Evolutionary conservation across 106 monocot species (phyloP), one percentile per base, ranked within the genome.

Genomic region (Posidonia australis): DNA sequence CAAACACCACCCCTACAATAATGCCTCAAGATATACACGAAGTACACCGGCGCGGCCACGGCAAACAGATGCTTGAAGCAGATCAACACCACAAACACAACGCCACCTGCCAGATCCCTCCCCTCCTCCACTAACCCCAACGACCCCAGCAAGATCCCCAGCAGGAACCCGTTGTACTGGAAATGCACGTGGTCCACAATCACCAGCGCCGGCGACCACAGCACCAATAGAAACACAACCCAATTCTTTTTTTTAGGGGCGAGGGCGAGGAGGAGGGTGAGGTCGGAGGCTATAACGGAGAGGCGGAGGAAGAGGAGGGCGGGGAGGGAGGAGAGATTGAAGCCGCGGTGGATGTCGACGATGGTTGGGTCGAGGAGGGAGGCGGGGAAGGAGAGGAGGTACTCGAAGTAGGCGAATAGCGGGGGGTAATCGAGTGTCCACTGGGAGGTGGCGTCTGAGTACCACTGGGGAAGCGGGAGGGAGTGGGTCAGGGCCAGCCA

Each of bases 351-450:
- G 74, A 82, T 70, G 57, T 69, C 18, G 58, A 65, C 55, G 68
- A 77, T 80, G 61, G 77, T 49, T 43, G 82, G 77, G 72, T 78
- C 76, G 31, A 77, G 5, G 67, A 77, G 66, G 57, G 67, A n/a
- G 46, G 81, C 70, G 46, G 80, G 87, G 66, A 82, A 54, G 63
- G 96, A 81, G 58, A 98, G 85, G 77, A 88, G 75, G 78, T 66
- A 55, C 72, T 83, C 75, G 79, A 87, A 87, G 77, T 76, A 69
- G 72, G 91, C 96, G 73, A 98, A 98, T 72, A 98, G 73, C 13
- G 96, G 96, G 41, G 96, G 96, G 79, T 98, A 98, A 70, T 98
- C 96, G 72, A 98, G 96, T 60, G 91, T 87, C 82, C 87, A 88
- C 20, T 56, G 76, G 70, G 72, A 71, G 44, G 84, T 84, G 57